A percentile compares a stretch with the other conserved stretches of the same genome.
These are phyloP conservation scores for Trichosporon ovoides DNA, from an alignment of 1,284 basidiomycete species.

Conservation along the genomic window DNA sequence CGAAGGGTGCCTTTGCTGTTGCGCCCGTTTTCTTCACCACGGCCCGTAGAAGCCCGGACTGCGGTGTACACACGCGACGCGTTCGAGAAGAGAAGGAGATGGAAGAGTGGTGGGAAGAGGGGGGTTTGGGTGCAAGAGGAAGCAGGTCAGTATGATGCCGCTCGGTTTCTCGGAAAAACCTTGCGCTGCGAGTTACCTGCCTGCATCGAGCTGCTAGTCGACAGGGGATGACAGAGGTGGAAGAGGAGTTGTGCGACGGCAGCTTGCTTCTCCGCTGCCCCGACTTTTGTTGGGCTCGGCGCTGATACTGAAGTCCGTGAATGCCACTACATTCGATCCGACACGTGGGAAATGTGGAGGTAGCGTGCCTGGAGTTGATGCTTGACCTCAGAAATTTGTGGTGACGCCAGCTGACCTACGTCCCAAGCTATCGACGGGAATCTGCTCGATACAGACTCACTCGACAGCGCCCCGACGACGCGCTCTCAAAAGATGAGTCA, in stretches of 20 bases:
- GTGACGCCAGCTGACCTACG: neutral
- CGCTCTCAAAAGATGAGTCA: slow-evolving; percentile 10
- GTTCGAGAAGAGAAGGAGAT: neutral
- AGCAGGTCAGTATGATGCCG: neutral
- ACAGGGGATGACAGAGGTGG: too few species aligned
- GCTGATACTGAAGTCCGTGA: neutral
- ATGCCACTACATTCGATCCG: neutral
- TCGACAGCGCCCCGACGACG: neutral
- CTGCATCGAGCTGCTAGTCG: neutral
- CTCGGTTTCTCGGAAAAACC: neutral
- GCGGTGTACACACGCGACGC: slow-evolving; percentile 45
- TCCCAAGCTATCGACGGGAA: neutral
- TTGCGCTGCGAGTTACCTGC: neutral
- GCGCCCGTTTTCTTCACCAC: slow-evolving; percentile 46
- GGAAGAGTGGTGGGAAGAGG: neutral
- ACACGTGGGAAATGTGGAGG: neutral
- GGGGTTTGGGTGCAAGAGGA: neutral
- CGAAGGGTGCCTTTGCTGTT: slow-evolving; percentile 34
- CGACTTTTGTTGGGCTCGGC: too few species aligned
- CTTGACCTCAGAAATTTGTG: slow-evolving; percentile 11
- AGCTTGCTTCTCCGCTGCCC: too few species aligned
- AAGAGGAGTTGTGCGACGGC: neutral
- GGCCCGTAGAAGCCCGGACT: slow-evolving; percentile 32
- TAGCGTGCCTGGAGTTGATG: neutral
- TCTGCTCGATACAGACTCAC: neutral